Evolutionary conservation across 495 filamentous ascomycete genomes (phyloP), one percentile per base, ranked within the genome.

Genomic region (Gamarada debralockiae): DNA sequence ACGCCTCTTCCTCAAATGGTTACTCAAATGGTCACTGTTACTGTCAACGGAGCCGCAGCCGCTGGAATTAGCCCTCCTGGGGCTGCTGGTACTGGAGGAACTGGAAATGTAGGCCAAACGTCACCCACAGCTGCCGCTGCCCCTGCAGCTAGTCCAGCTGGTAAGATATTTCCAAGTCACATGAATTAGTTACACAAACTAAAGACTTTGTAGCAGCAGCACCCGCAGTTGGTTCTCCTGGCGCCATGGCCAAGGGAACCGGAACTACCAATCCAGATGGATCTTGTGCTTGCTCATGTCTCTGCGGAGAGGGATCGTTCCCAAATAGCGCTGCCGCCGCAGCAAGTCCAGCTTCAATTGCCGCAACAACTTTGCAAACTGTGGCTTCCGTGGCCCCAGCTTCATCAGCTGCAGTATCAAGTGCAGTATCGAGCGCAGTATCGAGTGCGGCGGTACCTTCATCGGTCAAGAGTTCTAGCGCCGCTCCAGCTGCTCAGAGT

Each of bases 241-340:
- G 62, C 23, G 60, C 59, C 24, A 53, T 58, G 18, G 60, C 65
- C 20, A 56, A 44, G 17, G 62, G 63, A 20, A 48, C 62, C 29
- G 63, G 57, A 52, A 65, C 65, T 49, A 61, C 67, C 25, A 58
- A 62, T 25, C 55, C 65, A 41, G 50, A 62, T 33, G 56, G 58
- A 43, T 40, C 69, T 38, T 85, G 83, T 67, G 59, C 73, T 22
- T 86, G 83, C 62, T 70, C 75, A 12, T 84, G 82, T 57, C 65
- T 76, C 36, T 86, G 83, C 67, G 73, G 73, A 34, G 64, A 68
- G 39, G 76, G 68, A 33, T 67, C 65, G 20, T 85, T 83, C 70
- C 15, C 52, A 20, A 41, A 15, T 36, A 50, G 38, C 37, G 14
- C 5, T 45, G 25, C 23, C 17, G 47, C 54, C n/a, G 39, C 48